A percentile compares a stretch with the other conserved stretches of the same genome.
Conservation (phyloP, 2,329 filamentous ascomycete genomes). For the Trichophyton simii region DNA sequence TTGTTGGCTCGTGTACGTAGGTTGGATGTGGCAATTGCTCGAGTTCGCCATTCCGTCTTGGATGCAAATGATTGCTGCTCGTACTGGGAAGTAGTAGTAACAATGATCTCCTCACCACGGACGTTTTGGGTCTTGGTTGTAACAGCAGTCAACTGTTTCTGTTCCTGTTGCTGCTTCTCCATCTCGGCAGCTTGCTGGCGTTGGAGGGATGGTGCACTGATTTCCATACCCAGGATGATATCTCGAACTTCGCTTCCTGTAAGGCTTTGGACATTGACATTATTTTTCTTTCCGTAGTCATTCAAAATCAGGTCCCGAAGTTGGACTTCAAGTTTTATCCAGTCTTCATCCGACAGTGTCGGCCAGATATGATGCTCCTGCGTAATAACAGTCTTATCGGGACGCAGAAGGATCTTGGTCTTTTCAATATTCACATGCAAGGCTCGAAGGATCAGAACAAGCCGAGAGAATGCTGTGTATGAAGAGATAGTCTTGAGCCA, state of each 20-base stretch:
- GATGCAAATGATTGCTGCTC: constrained; percentile 96
- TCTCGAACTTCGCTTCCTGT: constrained; percentile 95
- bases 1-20: constrained; percentile 89
- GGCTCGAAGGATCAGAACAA: constrained; percentile 84
- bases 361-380: constrained; percentile 99
- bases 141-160: constrained; percentile 89
- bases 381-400: constrained; percentile 96
- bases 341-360: constrained; percentile 82
- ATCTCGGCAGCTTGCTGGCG: constrained; percentile 97
- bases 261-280: constrained; percentile 93
- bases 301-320: constrained; percentile 91
- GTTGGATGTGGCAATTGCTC: constrained; percentile 93
- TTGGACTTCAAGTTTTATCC: constrained; percentile 99
- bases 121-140: constrained; percentile 98
- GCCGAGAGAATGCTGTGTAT: constrained; percentile 92
- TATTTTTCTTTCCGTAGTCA: constrained; percentile 99
- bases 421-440: constrained; percentile 97
- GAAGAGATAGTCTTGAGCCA: constrained; percentile 98
- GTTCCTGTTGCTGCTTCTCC: constrained; percentile 96
- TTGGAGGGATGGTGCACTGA: constrained; percentile 94
- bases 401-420: constrained; percentile 86
- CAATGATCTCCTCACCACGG: constrained; percentile 93
- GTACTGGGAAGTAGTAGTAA: constrained; percentile 94
- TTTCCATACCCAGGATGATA: constrained; percentile 99
- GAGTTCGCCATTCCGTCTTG: constrained; percentile 96